A percentile compares a stretch with the other conserved stretches of the same genome.
These are phyloP conservation scores for Epichloe sylvatica DNA, from an alignment of 2,329 filamentous ascomycete genomes.

Conservation along the genomic window DNA sequence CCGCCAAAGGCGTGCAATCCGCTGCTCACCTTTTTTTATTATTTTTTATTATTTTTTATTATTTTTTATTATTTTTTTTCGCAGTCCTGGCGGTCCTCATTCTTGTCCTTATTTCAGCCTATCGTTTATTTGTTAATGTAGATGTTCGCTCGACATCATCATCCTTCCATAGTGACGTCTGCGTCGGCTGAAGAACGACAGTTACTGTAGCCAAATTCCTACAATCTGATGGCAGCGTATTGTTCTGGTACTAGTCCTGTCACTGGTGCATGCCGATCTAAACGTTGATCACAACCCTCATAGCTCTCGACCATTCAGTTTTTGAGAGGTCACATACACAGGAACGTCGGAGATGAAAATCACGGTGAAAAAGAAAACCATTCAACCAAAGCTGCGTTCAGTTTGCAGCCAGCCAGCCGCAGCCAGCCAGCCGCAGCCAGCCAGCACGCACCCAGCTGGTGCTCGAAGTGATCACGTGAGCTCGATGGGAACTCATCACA, in stretches of 20 bases:
- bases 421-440: too few relatives aligned
- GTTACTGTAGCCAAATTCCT: too few relatives aligned
- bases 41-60: not conserved
- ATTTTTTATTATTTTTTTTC: not conserved
- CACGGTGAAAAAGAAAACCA: too few relatives aligned
- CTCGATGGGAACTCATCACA: not conserved
- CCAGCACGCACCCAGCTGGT: not conserved
- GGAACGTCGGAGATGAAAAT: not conserved
- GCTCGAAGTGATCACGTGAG: slow-evolving; percentile 9
- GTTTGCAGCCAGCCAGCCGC: too few relatives aligned
- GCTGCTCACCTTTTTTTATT: not conserved
- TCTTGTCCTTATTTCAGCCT: slow-evolving; percentile 1
- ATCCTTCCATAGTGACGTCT: not conserved
- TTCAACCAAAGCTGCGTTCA: too few relatives aligned
- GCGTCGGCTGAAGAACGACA: too few relatives aligned
- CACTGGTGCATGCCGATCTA: not conserved
- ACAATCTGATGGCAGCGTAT: too few relatives aligned
- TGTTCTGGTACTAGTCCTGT: not conserved
- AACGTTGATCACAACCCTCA: not conserved
- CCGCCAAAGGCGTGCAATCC: slow-evolving; percentile 10
- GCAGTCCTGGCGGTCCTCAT: not conserved
- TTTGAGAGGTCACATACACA: not conserved
- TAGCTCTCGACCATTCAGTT: too few relatives aligned
- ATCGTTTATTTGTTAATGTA: slow-evolving; percentile 2
- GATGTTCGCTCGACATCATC: slow-evolving; percentile 1